These are phyloP conservation scores for Lignosus rhinocerotis DNA, from an alignment of 1,284 basidiomycete species.

Conservation along the genomic window DNA sequence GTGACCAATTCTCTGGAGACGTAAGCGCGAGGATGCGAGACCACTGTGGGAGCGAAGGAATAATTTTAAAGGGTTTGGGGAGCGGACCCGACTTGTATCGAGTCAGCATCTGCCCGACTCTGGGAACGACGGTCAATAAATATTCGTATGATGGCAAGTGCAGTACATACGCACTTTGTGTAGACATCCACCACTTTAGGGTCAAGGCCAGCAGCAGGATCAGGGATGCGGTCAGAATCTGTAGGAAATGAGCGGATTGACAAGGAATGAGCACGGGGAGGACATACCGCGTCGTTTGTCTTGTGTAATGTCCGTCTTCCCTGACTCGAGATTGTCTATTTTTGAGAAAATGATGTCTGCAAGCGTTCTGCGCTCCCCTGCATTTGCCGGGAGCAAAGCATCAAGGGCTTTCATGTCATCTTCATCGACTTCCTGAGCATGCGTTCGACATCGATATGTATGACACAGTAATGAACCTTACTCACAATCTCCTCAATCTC, in stretches of 20 bases:
- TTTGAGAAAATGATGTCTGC: constrained; percentile 97
- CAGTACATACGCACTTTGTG: constrained; percentile 66
- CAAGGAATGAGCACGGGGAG: constrained; percentile 2
- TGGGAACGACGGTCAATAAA: constrained; percentile 33
- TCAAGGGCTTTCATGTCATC: constrained; percentile 86
- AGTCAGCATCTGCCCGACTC: constrained; percentile 85
- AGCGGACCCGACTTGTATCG: constrained; percentile 95
- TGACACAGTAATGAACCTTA: constrained; percentile 17
- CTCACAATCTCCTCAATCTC: constrained; percentile 63
- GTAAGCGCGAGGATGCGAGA: constrained; percentile 95
- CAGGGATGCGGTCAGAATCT: constrained; percentile 67
- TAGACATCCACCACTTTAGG: constrained; percentile 97
- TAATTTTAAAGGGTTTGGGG: constrained; percentile 98
- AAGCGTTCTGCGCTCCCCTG: constrained; percentile 78
- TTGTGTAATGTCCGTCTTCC: constrained; percentile 52
- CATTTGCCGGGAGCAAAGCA: constrained; percentile 71
- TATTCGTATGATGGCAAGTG: not conserved
- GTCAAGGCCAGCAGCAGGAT: constrained; percentile 91
- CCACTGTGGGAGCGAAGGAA: constrained; percentile 96
- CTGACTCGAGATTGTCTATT: constrained; percentile 63
- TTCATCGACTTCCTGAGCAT: constrained; percentile 81
- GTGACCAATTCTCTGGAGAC: constrained; percentile 90
- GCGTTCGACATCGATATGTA: constrained; percentile 8
- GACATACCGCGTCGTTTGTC: constrained; percentile 57
- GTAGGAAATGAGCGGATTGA: not conserved